phyloP scores from a whole-genome alignment of 371 early-diverging fungal genomes.

The Apophysomyces elegans region DNA sequence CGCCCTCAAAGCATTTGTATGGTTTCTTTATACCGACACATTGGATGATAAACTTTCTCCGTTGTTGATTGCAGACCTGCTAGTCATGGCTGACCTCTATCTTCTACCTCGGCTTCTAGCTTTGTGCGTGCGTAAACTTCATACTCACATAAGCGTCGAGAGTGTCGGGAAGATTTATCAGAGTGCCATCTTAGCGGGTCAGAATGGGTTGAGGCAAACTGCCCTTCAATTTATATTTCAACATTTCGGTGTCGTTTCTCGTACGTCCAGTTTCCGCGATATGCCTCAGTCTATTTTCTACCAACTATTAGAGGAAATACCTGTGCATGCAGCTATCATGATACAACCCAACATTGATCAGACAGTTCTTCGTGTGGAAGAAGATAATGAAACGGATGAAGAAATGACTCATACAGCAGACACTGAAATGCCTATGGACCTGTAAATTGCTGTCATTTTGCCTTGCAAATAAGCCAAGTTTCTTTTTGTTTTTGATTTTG shows the following conservation, averaged over 20 bases:
- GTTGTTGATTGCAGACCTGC: slow-evolving; percentile 54
- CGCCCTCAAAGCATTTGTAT: slow-evolving; percentile 54
- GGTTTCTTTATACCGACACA: slow-evolving; percentile 64
- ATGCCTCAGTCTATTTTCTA: slow-evolving; percentile 57
- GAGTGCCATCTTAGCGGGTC: slow-evolving; percentile 54
- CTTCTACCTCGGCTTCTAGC: slow-evolving; percentile 56
- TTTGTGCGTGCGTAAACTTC: slow-evolving; percentile 52
- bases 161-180: slow-evolving; percentile 60
- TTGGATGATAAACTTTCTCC: slow-evolving; percentile 35
- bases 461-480: no score
- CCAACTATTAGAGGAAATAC: slow-evolving; percentile 65
- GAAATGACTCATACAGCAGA: background rate
- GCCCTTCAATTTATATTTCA: slow-evolving; percentile 59
- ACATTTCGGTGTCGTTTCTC: slow-evolving; percentile 64
- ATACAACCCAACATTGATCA: background rate
- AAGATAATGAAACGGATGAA: background rate
- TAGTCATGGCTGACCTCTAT: slow-evolving; percentile 67
- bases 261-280: slow-evolving; percentile 54
- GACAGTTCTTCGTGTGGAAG: background rate
- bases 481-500: no score
- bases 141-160: slow-evolving; percentile 54
- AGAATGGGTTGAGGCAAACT: slow-evolving; percentile 57
- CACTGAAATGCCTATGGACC: background rate
- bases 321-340: slow-evolving; percentile 17
- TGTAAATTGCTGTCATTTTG: background rate